phyloP scores from a whole-genome alignment of 2,329 filamentous ascomycete species.

The Talaromyces islandicus region DNA sequence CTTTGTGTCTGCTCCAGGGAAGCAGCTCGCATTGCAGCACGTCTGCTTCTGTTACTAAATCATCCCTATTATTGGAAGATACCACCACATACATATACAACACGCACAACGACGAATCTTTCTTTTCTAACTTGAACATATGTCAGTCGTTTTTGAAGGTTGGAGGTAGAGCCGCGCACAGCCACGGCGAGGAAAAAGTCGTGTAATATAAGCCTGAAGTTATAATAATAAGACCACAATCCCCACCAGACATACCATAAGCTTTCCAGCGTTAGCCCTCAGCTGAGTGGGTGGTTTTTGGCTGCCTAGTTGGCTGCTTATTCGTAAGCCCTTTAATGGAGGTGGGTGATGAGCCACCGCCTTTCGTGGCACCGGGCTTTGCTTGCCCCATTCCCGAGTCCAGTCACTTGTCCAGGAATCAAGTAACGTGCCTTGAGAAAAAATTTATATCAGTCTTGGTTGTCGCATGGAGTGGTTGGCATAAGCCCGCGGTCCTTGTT shows the following conservation, averaged over 20 bases:
- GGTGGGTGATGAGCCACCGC: neutral
- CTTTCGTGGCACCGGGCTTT: neutral
- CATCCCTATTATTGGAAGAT: constrained; percentile 9
- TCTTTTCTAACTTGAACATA: neutral
- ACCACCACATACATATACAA: constrained; percentile 9
- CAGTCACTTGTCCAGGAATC: neutral
- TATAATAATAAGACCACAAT: neutral
- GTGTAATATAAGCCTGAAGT: neutral
- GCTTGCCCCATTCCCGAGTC: neutral
- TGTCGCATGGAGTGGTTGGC: neutral
- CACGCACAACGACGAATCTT: neutral
- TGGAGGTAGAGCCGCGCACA: neutral
- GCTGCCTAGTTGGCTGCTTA: neutral
- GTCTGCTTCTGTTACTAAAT: neutral
- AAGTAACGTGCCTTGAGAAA: neutral
- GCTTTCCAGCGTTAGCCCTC: neutral
- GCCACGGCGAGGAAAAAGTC: neutral
- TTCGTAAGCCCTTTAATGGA: neutral
- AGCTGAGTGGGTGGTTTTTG: neutral
- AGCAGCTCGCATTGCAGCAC: neutral
- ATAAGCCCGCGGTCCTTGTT: neutral
- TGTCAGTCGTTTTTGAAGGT: neutral
- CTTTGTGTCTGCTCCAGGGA: neutral
- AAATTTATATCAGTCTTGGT: neutral
- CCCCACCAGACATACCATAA: neutral